Evolutionary conservation across 2,329 filamentous ascomycete species (phyloP), one percentile per base, ranked within the genome.

Genomic region (Pyricularia grisea): DNA sequence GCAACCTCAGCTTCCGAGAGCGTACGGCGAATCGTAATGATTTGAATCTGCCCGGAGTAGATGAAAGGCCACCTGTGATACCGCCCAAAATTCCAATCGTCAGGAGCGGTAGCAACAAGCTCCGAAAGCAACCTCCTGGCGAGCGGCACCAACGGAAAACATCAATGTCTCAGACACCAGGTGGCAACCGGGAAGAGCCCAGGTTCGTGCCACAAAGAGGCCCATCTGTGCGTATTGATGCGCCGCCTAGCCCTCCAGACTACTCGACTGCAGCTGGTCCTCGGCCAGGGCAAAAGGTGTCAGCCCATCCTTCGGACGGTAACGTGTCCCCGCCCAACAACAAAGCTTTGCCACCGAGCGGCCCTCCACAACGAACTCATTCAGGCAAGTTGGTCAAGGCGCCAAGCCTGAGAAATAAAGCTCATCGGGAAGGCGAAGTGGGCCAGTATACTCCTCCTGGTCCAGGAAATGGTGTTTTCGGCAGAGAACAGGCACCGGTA

Each of bases 1-100:
- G 86, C 67, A 86, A 87, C 67, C 74, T 87, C 60, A 89, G 87
- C 76, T 87, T 87, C 76, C 84, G 86, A n/a, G 87, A 89, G 71
- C 83, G 85, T 68, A 81, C 86, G 7, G 81, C 79, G 12, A 68
- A 68, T 2, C 81, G 79, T 70, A 80, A 81, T 66, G 81, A 84
- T 25, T 72, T 80, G 60, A 76, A 77, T 20, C 71, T 79, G 11
- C 76, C 79, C 2, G 76, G 73, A 30, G 75, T 71, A 1, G 69
- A 73, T 11, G 73, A 74, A 6, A 50, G 4, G 58, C 63, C 67
- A 14, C 74, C 80, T 2, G 70, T 74, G 30, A 73, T 74, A 17
- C 74, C 77, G 4, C 74, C 76, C 78, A 80, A 20, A 28, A 31
- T n/a, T 67, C 77, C 80, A 70, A 72, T 83, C 42, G 75, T 78